Percentiles rank a stretch among this genome's conserved stretches.
These are phyloP conservation scores for Wickerhamiella lipophila DNA, from an alignment of 805 yeast species.

Conservation along the genomic window DNA sequence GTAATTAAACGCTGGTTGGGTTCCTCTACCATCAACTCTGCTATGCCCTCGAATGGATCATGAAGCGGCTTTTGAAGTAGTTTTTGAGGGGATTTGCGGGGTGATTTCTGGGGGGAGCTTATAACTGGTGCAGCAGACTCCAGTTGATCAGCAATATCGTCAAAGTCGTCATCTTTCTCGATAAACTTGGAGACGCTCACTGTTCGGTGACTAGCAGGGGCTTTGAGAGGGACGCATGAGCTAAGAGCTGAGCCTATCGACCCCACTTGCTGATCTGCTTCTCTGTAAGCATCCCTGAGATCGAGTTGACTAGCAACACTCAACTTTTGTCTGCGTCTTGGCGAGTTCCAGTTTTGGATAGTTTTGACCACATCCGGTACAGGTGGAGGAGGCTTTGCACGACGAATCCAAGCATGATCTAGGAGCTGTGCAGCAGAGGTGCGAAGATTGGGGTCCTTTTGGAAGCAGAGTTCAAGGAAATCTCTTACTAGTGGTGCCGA, in stretches of 20 bases:
- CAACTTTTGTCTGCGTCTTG: conserved; percentile 13
- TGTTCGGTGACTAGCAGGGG: neutral
- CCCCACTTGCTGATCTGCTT: neutral
- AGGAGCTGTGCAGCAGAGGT: conserved; percentile 42
- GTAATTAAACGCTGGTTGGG: conserved; percentile 16
- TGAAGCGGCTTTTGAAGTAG: conserved; percentile 11
- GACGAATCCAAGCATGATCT: conserved; percentile 48
- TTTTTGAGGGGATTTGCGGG: neutral
- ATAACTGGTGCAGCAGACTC: conserved; percentile 23
- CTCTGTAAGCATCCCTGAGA: conserved; percentile 13
- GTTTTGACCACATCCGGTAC: conserved; percentile 23
- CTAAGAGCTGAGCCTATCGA: neutral
- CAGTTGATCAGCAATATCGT: conserved; percentile 32
- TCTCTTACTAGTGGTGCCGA: conserved; percentile 36
- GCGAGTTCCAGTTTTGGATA: conserved; percentile 25
- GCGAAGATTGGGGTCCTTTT: conserved; percentile 51
- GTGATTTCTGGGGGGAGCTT: neutral
- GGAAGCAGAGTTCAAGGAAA: conserved; percentile 55
- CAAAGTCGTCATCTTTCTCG: conserved; percentile 28
- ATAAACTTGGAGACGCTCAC: conserved; percentile 29
- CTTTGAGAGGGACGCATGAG: neutral
- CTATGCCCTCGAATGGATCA: conserved; percentile 33
- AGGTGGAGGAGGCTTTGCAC: conserved; percentile 13
- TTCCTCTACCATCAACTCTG: conserved; percentile 29
- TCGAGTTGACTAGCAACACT: conserved; percentile 20